Base-by-base conservation (phyloP, 1,139 yeast genomes). In the Nematodospora anomalae region DNA sequence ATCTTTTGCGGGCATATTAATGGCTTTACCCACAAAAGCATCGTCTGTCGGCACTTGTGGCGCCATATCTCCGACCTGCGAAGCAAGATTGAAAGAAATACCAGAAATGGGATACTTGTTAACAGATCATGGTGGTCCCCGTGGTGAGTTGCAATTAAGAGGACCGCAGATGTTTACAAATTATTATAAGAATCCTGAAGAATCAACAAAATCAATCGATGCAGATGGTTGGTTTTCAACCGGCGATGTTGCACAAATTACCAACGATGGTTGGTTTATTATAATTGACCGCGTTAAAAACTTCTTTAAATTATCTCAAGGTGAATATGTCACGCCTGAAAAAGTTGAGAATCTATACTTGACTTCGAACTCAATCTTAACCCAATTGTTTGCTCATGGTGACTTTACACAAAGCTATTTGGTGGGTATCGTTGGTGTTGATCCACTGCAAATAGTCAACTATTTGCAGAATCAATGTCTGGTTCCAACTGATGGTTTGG, bases 291-390 rank as follows among this genome's bases (percentile, higher is more conserved):
- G 94, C 44, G 89, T 83, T 32, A 84, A 84, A 66, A 84, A 84
- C 59, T 83, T 84, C 63, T 84, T 83, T 71, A 84, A 84, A 59
- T 69, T 84, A 50, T 76, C 90, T 1, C 94, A 84, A 58, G 94
- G 94, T 42, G 94, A 84, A 58, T 84, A 84, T 57, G 77, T 84
- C 37, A 82, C 89, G 2, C 90, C 92, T 3, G 94, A 84, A 54
- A 80, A 77, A 57, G 79, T 84, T 44, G 94, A 84, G 53, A 81
- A 79, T 52, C 62, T 65, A 16, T 83, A 83, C 51, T 62, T 80
- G 31, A 70, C 84, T 3, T 58, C 65, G 11, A 72, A 76, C 45
- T 71, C 83, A 5, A 55, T 74, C 15, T 52, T 76, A 16, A 60
- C 75, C 7, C 89, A 83, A 55, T 53, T 78, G 12, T 83, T 72